Conservation (phyloP, 345 rosid genomes). For the Brassica carinata region DNA sequence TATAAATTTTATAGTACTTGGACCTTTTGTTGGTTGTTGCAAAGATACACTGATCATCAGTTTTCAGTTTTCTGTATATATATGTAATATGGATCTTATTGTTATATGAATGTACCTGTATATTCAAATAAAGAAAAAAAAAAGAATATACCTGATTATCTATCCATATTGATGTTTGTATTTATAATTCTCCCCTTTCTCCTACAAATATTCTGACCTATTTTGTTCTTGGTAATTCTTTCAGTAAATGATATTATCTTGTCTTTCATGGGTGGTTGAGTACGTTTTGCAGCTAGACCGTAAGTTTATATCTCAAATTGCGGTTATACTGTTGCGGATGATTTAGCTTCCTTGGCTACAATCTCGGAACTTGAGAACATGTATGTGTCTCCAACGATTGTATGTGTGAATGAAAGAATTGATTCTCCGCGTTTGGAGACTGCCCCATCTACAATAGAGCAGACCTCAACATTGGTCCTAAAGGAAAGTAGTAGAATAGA, state of each 20-base stretch:
- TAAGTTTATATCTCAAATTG: neutral
- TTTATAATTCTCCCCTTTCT: neutral
- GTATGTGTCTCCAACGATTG: too few species aligned
- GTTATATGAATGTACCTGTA: neutral
- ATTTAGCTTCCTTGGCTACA: too few species aligned
- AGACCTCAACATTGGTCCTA: too few species aligned
- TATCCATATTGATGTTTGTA: neutral
- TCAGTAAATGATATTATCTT: neutral
- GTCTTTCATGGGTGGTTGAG: neutral
- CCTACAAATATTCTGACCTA: neutral
- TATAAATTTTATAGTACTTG: neutral
- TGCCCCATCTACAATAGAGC: too few species aligned
- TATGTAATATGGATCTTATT: neutral
- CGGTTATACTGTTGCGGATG: neutral
- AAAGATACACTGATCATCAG: constrained; percentile 2
- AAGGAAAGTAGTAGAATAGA: too few species aligned
- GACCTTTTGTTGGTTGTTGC: constrained; percentile 10
- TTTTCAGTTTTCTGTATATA: neutral
- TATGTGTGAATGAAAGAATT: too few species aligned
- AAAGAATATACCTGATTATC: neutral
- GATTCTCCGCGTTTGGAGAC: too few species aligned
- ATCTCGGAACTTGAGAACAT: too few species aligned
- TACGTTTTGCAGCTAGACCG: neutral
- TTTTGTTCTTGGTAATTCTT: neutral
- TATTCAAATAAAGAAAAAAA: too few species aligned